Evolutionary conservation across 2,329 filamentous ascomycete species (phyloP), one percentile per base, ranked within the genome.

Genomic region (Alternaria brassicae): DNA sequence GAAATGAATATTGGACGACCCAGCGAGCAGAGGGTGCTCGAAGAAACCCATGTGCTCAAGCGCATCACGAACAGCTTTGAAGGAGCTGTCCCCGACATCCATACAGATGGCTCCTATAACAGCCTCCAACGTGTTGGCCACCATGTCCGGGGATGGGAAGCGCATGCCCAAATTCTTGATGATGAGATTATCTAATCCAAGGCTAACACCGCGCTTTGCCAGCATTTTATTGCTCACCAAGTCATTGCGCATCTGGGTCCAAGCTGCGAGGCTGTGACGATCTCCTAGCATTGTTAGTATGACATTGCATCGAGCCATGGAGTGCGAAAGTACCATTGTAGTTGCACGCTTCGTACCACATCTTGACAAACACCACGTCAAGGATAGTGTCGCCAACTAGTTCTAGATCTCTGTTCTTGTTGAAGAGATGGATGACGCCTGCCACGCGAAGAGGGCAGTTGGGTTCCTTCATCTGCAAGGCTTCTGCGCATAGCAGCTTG

Each of bases 31-130:
- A 15, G 55, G 32, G 21, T 58, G 49, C 6, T 53, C 32, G n/a
- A 56, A 30, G 34, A 61, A 48, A 1, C 60, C 64, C 4, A 61
- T 23, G 4, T 39, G 41, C 27, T 44, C 23, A 36, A 65, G 55
- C 7, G 63, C 52, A 9, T 42, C 12, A 25, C 12, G 4, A 42
- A 53, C 28, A 23, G 27, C 27, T 5, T 19, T 17, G 23, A 27
- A 27, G 10, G 8, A 12, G 4, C 47, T 12, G 4, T 28, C n/a
- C 15, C 32, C 40, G 5, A 40, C 28, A 1, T 58, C 49, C 7
- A 17, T 10, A 10, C 5, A 47, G 15, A 55, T 30, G 1, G 56
- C 50, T 7, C 41, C 50, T 6, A 58, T 19, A 7, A 58, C 37
- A 15, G 56, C 56, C 15, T 58, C 41, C n/a, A 58, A 7, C 3